A percentile compares a stretch with the other conserved stretches of the same genome.
phyloP scores from a whole-genome alignment of 148 eudicot genomes.

The Nyssa sinensis region DNA sequence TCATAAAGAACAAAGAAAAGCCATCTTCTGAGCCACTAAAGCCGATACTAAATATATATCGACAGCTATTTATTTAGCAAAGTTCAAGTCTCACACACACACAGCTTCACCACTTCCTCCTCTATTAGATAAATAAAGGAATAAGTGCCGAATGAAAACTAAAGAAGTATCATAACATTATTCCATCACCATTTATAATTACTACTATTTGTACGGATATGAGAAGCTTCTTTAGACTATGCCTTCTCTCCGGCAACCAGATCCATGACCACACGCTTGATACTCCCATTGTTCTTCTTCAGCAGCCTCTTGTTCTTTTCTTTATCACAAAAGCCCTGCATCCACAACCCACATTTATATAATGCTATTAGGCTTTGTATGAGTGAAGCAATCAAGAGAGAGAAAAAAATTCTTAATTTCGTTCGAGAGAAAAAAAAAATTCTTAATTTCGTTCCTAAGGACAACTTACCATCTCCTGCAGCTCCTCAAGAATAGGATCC shows the following conservation, averaged over 20 bases:
- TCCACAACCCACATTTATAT: constrained; percentile 13
- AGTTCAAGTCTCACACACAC: neutral
- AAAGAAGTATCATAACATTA: constrained; percentile 3
- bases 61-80: neutral
- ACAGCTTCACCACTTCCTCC: neutral
- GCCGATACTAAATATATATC: neutral
- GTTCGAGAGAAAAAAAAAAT: no score
- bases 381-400: no score
- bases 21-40: neutral
- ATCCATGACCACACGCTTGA: constrained; percentile 79
- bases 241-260: constrained; percentile 59
- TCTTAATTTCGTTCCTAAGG: neutral
- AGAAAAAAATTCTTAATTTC: no score
- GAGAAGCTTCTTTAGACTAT: neutral
- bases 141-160: neutral
- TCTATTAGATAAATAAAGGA: neutral
- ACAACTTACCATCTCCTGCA: constrained; percentile 66
- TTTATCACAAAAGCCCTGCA: constrained; percentile 64
- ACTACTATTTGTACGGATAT: neutral
- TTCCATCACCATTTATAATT: neutral
- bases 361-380: neutral
- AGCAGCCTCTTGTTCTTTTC: constrained; percentile 59
- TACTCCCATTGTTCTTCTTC: constrained; percentile 71
- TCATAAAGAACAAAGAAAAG: neutral
- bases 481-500: constrained; percentile 69